phyloP scores from a whole-genome alignment of 495 filamentous ascomycete species.

The Aspergillus ostianus region DNA sequence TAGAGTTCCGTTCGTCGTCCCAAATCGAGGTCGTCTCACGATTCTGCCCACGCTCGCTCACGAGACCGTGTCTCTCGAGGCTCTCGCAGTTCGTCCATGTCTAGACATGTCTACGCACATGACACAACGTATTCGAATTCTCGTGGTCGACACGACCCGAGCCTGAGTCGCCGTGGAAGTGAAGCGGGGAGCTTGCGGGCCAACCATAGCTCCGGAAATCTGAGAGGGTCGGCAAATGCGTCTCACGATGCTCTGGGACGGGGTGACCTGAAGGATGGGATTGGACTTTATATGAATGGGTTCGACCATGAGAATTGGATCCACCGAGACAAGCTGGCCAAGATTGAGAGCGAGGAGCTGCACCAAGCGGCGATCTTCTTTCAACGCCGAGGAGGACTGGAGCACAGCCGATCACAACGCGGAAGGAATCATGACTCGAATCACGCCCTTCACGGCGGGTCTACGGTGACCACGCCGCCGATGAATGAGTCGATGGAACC shows the following conservation, averaged over 20 bases:
- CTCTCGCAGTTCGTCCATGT: constrained; percentile 43
- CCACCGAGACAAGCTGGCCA: constrained; percentile 89
- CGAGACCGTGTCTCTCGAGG: constrained; percentile 35
- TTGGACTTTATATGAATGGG: constrained; percentile 17
- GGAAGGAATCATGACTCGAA: constrained; percentile 53
- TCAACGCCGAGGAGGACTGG: constrained; percentile 57
- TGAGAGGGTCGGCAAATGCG: constrained; percentile 20
- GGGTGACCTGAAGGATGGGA: constrained; percentile 16
- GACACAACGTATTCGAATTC: constrained; percentile 26
- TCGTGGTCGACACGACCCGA: constrained; percentile 47
- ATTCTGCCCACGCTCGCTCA: constrained; percentile 30
- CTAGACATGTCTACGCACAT: constrained; percentile 30
- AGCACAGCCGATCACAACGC: constrained; percentile 36
- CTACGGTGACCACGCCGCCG: constrained; percentile 25
- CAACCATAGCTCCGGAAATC: constrained; percentile 31
- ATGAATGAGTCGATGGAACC: constrained; percentile 33
- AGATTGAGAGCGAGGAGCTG: constrained; percentile 90
- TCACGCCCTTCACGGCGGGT: constrained; percentile 27
- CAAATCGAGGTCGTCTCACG: constrained; percentile 38
- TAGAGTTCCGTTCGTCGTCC: constrained; percentile 32
- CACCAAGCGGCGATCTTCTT: constrained; percentile 80
- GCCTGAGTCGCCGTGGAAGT: constrained; percentile 48
- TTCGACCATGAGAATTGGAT: constrained; percentile 70
- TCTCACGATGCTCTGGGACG: constrained; percentile 15
- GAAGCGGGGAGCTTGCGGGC: constrained; percentile 55